These are phyloP conservation scores for Amanita molliuscula DNA, from an alignment of 768 basidiomycete genomes.

Conservation along the genomic window DNA sequence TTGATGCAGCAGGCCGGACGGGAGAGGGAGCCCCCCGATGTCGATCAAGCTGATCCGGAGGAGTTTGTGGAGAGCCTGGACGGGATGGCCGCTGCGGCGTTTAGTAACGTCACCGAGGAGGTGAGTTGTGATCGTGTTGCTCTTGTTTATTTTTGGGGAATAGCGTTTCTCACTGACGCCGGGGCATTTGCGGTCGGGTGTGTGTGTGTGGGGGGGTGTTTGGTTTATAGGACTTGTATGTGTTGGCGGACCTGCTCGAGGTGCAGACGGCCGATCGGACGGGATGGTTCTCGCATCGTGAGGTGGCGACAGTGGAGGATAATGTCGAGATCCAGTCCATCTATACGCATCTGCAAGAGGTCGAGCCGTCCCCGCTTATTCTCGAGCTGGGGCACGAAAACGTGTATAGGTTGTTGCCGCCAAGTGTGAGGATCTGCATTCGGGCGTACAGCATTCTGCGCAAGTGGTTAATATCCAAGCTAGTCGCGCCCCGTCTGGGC, in stretches of 20 bases:
- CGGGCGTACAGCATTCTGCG: conserved; percentile 68
- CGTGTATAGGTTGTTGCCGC: conserved; percentile 66
- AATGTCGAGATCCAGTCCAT: conserved; percentile 72
- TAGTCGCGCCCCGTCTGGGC: conserved; percentile 56
- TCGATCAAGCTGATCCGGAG: conserved; percentile 54
- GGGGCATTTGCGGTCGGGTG: background rate
- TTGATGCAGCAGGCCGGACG: conserved; percentile 26
- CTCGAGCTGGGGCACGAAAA: conserved; percentile 62
- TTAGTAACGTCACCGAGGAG: conserved; percentile 72
- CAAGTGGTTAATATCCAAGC: conserved; percentile 68
- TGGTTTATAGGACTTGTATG: conserved; percentile 55
- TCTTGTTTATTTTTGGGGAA: conserved; percentile 2
- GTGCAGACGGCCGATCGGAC: conserved; percentile 70
- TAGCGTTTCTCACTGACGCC: background rate
- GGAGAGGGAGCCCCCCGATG: conserved; percentile 46
- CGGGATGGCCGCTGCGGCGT: conserved; percentile 63
- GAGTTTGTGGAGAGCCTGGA: conserved; percentile 74
- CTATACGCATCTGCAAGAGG: conserved; percentile 60
- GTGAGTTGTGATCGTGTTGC: conserved; percentile 23
- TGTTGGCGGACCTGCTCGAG: conserved; percentile 70
- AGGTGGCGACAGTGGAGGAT: conserved; percentile 45
- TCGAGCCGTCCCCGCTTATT: conserved; percentile 63
- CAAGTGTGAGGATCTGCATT: conserved; percentile 65
- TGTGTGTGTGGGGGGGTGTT: background rate
- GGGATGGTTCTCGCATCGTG: conserved; percentile 65